Conservation (phyloP, 1,139 yeast genomes). For the Protomyces macrosporus region DNA sequence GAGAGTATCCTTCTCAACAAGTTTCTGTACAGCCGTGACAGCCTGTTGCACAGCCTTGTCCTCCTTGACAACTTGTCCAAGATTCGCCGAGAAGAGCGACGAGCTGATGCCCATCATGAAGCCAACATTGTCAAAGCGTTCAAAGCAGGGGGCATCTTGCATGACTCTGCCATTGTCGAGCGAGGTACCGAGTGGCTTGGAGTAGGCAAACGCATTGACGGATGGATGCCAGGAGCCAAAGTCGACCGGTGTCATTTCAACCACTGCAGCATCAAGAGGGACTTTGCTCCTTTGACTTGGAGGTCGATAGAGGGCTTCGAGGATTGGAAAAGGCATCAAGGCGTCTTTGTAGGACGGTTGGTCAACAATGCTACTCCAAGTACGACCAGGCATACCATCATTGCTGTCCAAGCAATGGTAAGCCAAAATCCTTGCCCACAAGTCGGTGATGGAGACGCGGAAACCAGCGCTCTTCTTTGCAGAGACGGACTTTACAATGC, state of each 20-base stretch:
- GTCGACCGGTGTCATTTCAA: constrained; percentile 80
- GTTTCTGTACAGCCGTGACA: constrained; percentile 34
- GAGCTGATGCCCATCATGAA: constrained; percentile 71
- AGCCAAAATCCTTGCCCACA: constrained; percentile 86
- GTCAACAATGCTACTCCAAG: constrained; percentile 60
- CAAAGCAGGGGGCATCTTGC: constrained; percentile 47
- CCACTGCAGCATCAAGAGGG: constrained; percentile 40
- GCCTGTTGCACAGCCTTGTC: constrained; percentile 49
- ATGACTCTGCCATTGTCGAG: constrained; percentile 50
- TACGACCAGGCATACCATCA: constrained; percentile 59
- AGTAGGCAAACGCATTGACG: constrained; percentile 62
- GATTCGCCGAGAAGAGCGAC: constrained; percentile 65
- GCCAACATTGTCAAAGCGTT: constrained; percentile 65
- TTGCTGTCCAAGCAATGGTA: constrained; percentile 50
- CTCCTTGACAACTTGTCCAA: constrained; percentile 54
- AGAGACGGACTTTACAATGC: constrained; percentile 51
- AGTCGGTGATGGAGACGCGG: constrained; percentile 73
- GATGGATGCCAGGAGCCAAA: constrained; percentile 85
- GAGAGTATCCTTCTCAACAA: constrained; percentile 40
- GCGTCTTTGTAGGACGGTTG: constrained; percentile 53
- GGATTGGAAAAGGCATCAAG: constrained; percentile 83
- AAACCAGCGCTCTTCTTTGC: constrained; percentile 71
- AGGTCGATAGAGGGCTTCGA: constrained; percentile 77
- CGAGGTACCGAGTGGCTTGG: constrained; percentile 67
- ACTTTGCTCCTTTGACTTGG: constrained; percentile 49